Evolutionary conservation across 2,329 filamentous ascomycete genomes (phyloP).

Genomic region (Ceratocystis smalleyi): DNA sequence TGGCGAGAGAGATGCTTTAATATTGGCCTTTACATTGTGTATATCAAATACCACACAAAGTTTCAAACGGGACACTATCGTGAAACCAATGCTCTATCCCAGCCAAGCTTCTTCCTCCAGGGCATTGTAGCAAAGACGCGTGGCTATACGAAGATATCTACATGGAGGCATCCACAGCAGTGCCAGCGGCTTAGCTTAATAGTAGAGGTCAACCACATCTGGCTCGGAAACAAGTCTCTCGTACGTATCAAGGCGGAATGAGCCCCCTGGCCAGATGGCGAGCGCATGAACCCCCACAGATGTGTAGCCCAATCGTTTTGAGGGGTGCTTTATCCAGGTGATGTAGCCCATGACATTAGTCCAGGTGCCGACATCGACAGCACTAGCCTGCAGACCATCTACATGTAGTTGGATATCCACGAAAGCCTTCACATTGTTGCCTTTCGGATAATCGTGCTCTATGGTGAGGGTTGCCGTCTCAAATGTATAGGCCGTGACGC

Average conservation of each 20-base stretch:
- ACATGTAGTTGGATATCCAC: constrained; percentile 63
- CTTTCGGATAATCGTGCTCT: constrained; percentile 47
- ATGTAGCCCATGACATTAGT: constrained; percentile 79
- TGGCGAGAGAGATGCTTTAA: too few species aligned
- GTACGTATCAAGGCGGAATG: constrained; percentile 56
- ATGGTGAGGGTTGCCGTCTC: constrained; percentile 47
- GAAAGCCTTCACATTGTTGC: constrained; percentile 32
- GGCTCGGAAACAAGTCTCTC: constrained; percentile 29
- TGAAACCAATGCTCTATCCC: neutral
- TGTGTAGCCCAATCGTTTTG: neutral
- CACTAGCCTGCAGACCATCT: constrained; percentile 43
- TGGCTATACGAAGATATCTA: neutral
- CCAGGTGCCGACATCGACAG: constrained; percentile 65
- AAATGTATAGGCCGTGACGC: constrained; percentile 35
- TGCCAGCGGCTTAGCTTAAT: neutral
- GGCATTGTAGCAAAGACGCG: neutral
- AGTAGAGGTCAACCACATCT: neutral
- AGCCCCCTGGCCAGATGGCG: constrained; percentile 61
- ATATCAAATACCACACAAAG: neutral
- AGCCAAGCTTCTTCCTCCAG: neutral
- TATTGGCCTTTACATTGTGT: too few species aligned
- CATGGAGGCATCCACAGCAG: neutral
- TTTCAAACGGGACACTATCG: neutral
- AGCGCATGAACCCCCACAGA: constrained; percentile 51
- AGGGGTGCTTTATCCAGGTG: constrained; percentile 21